phyloP scores from a whole-genome alignment of 108 stramenopile genomes.

The Stephanodiscus minutulus region DNA sequence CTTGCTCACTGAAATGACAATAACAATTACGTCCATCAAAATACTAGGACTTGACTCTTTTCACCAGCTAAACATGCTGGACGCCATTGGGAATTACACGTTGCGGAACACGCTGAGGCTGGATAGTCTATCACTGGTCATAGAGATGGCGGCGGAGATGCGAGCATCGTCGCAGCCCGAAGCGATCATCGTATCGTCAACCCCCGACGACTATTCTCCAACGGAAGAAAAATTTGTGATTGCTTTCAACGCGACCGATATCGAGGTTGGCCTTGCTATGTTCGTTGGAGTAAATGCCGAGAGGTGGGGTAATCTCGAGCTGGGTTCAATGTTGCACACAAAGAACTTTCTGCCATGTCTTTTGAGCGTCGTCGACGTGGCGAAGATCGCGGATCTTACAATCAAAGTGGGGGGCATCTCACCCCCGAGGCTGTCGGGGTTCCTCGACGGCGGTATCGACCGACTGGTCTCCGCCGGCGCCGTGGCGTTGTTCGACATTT shows the following conservation, averaged over 20 bases:
- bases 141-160: conserved; percentile 40
- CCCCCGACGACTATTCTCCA: conserved; percentile 28
- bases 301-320: conserved; percentile 48
- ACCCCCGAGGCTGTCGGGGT: conserved; percentile 62
- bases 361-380: conserved; percentile 42
- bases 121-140: conserved; percentile 55
- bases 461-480: conserved; percentile 50
- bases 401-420: conserved; percentile 45
- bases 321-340: conserved; percentile 60
- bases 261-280: conserved; percentile 48
- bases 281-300: conserved; percentile 54
- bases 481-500: conserved; percentile 47
- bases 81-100: conserved; percentile 61
- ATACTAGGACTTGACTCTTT: conserved; percentile 68
- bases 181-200: conserved; percentile 22
- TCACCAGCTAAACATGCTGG: conserved; percentile 54
- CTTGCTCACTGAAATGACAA: conserved; percentile 61
- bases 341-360: conserved; percentile 59
- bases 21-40: conserved; percentile 50
- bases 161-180: conserved; percentile 37
- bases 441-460: conserved; percentile 61
- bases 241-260: conserved; percentile 34
- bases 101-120: conserved; percentile 62
- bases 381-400: conserved; percentile 47
- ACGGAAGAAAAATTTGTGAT: conserved; percentile 57